phyloP scores from a whole-genome alignment of 1,284 basidiomycete species.

The Fomitopsis palustris region DNA sequence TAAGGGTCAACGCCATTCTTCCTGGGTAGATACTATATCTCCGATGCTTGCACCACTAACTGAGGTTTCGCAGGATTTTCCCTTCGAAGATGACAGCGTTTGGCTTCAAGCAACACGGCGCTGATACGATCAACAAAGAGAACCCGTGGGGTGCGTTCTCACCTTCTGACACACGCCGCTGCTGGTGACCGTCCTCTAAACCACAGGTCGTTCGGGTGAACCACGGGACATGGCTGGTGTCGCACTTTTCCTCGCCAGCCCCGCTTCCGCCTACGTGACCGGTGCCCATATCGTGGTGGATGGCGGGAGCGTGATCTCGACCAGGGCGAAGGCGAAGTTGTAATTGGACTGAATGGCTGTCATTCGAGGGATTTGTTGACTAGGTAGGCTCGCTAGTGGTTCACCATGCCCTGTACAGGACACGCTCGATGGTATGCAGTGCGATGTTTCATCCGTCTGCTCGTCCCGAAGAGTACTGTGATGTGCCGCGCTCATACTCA shows the following conservation, averaged over 20 bases:
- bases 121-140: slow-evolving; percentile 44
- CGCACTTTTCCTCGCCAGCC: slow-evolving; percentile 67
- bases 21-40: slow-evolving; percentile 49
- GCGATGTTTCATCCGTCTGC: too few species aligned
- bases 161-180: neutral
- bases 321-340: slow-evolving; percentile 1
- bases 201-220: slow-evolving; percentile 59
- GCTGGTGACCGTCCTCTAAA: neutral
- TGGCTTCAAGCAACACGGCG: slow-evolving; percentile 58
- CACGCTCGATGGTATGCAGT: too few species aligned
- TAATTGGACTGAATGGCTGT: too few species aligned
- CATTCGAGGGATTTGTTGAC: too few species aligned
- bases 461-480: too few species aligned
- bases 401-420: too few species aligned
- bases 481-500: too few species aligned
- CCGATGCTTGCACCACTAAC: neutral
- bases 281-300: slow-evolving; percentile 72
- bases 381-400: too few species aligned
- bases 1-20: slow-evolving; percentile 81
- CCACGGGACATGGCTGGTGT: slow-evolving; percentile 77
- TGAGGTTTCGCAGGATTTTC: slow-evolving; percentile 52
- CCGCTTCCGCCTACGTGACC: slow-evolving; percentile 71
- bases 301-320: slow-evolving; percentile 43
- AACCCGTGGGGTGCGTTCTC: slow-evolving; percentile 59
- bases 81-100: slow-evolving; percentile 87